These are phyloP conservation scores for Physcia stellaris DNA, from an alignment of 495 filamentous ascomycete genomes.

Conservation along the genomic window DNA sequence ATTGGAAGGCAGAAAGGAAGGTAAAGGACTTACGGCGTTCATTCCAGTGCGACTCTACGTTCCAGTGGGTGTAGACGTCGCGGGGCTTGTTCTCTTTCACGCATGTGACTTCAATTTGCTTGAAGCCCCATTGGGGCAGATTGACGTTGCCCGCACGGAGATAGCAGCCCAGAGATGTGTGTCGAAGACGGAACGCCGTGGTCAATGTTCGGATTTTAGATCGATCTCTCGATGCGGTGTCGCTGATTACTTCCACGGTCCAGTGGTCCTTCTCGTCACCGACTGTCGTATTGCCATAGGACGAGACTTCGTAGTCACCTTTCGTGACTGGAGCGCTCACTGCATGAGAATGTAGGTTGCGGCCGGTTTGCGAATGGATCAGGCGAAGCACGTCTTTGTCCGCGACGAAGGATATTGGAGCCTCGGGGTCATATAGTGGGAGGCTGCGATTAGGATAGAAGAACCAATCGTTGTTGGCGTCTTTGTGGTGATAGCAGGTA, in stretches of 20 bases:
- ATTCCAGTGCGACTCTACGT: conserved; percentile 89
- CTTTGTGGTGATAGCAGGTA: conserved; percentile 98
- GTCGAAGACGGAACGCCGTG: conserved; percentile 80
- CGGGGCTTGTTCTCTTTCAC: conserved; percentile 83
- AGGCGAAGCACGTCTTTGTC: conserved; percentile 72
- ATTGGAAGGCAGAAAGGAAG: no score
- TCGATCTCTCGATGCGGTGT: conserved; percentile 73
- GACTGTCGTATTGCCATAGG: conserved; percentile 91
- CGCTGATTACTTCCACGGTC: conserved; percentile 81
- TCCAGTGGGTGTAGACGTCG: conserved; percentile 97
- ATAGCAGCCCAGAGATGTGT: conserved; percentile 78
- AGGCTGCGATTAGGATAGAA: conserved; percentile 84
- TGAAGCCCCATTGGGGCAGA: conserved; percentile 98
- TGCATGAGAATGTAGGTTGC: conserved; percentile 88
- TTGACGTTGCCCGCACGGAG: conserved; percentile 92
- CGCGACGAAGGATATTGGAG: conserved; percentile 55
- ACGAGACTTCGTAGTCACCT: conserved; percentile 81
- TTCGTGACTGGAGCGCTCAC: conserved; percentile 83
- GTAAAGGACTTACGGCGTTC: conserved; percentile 88
- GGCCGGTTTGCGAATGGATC: conserved; percentile 89
- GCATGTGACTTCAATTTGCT: conserved; percentile 97
- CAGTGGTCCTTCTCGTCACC: conserved; percentile 98
- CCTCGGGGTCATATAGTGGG: conserved; percentile 55
- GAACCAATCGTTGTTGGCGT: conserved; percentile 99
- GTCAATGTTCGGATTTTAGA: conserved; percentile 85